Base-by-base conservation (phyloP, 805 yeast genomes). In the Ascoidea rubescens region DNA sequence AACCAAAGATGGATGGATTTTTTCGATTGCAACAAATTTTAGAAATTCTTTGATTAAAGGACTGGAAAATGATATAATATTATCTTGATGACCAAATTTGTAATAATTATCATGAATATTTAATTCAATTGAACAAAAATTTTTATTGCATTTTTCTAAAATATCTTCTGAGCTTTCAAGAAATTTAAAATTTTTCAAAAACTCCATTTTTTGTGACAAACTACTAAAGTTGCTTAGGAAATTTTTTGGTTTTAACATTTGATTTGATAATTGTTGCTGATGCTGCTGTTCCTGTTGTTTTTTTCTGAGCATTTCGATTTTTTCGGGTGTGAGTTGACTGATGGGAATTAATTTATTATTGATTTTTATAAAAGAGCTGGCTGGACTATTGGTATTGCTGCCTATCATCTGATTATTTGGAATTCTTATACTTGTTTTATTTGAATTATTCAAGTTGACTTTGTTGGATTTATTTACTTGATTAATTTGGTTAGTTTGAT, bases 51-150 rank as follows among this genome's bases (percentile, higher is more conserved):
- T 84, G 50, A 87, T 78, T 62, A 86, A 77, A 14, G 87, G 84
- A 55, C 87, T 85, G 59, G 77, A 77, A 61, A 84, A 84, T 5
- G 96, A 89, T 46, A 93, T 84, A 49, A 86, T 77, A 5, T 95
- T 88, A 59, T 90, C 97, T 50, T 85, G 91, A 57, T 86, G 87
- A 56, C 95, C 95, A 69, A 91, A 90, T 55, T 95, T 77, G 65
- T 82, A 91, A 67, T 90, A 96, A 53, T 87, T 88, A 59, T 88
- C 93, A 66, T 87, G 90, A 30, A 91, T 88, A 61, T 91, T 97
- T 60, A 91, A 82, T 57, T 82, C 95, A 54, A 91, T 67, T 45
- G 95, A 85, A 5, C 96, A 84, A 7, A 91, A 85, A 55, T 77
- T 77, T 53, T 79, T 78, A 57, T 83, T 81, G 64, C 82, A 90